These are phyloP conservation scores for Bertia moriformis DNA, from an alignment of 2,329 filamentous ascomycete species.

Conservation along the genomic window DNA sequence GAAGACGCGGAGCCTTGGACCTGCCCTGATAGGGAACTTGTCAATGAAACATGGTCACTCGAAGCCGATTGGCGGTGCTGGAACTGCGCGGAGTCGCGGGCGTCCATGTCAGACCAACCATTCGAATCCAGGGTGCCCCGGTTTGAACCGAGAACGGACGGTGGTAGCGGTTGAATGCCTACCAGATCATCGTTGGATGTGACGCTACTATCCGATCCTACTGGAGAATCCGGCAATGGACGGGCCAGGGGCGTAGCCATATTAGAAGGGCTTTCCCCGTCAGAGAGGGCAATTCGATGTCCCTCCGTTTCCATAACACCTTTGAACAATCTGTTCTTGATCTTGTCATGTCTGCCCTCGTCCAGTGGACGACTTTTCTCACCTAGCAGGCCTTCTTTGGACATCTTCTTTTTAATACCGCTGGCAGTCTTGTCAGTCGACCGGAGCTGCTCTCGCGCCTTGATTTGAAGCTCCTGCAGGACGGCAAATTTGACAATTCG, in stretches of 20 bases:
- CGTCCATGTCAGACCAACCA: slow-evolving; percentile 12
- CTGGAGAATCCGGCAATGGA: slow-evolving; percentile 25
- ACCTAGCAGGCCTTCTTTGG: background rate
- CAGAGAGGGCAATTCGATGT: slow-evolving; percentile 13
- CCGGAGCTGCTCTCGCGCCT: slow-evolving; percentile 15
- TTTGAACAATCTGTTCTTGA: slow-evolving; percentile 25
- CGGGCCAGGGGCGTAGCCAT: slow-evolving; percentile 37
- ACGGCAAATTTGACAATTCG: slow-evolving; percentile 34
- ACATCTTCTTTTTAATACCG: background rate
- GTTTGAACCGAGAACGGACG: slow-evolving; percentile 15
- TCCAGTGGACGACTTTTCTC: background rate
- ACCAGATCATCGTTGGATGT: slow-evolving; percentile 13
- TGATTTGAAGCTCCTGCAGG: slow-evolving; percentile 27
- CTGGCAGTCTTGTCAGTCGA: slow-evolving; percentile 2
- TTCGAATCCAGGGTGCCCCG: slow-evolving; percentile 11
- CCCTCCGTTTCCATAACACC: slow-evolving; percentile 20
- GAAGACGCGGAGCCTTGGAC: background rate
- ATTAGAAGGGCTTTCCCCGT: slow-evolving; percentile 34
- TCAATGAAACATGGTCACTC: too few species aligned
- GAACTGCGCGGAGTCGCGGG: slow-evolving; percentile 5
- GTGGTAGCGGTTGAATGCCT: slow-evolving; percentile 23
- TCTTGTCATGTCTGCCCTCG: slow-evolving; percentile 13
- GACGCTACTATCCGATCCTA: slow-evolving; percentile 11
- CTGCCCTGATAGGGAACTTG: background rate
- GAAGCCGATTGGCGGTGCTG: background rate